Base-by-base conservation (phyloP, 177 flowering plant species). In the Tripterygium wilfordii region DNA sequence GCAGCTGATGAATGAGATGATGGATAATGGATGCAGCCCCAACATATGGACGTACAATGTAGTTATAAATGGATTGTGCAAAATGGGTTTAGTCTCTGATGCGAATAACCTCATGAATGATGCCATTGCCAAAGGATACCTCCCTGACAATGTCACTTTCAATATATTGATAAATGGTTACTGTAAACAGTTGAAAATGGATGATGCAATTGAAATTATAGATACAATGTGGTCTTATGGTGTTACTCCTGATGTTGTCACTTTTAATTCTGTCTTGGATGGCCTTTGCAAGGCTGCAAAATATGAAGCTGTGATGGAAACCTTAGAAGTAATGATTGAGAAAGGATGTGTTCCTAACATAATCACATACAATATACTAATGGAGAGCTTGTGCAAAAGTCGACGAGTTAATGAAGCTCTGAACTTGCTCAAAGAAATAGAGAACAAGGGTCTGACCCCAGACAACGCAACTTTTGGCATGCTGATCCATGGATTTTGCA, bases 81-180 rank as follows among this genome's bases (percentile, higher is more conserved):
- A 87, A 69, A 74, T 80, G 75, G 91, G 97, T 14, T 75, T 70
- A 57, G 68, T 84, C 10, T 54, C 70, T 51, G 88, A 86, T 66
- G 95, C 95, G 16, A 60, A 55, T 56, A 52, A 51, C 20, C 67
- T 89, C 40, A 50, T 84, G 61, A 70, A 77, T 63, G 75, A 69
- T 56, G 88, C 91, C 28, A 70, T 82, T 35, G 32, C 68, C n/a
- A 74, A 68, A 52, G 97, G 97, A 18, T 65, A 56, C 49, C 49
- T 82, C 56, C 97, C 91, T 12, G 97, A 90, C 48, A 71, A 82
- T 55, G 87, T 77, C 53, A 90, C 94, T 23, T 87, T 84, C 54
- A 90, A 90, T 61, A 87, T 91, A 10, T 50, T 90, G 61, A 71
- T 90, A 36, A 85, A 80, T 68, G 97, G 96, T 19, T 84, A 78